Evolutionary conservation across 2,329 filamentous ascomycete species (phyloP), one percentile per base, ranked within the genome.

Genomic region (Cladosporium austrohemisphaericum): DNA sequence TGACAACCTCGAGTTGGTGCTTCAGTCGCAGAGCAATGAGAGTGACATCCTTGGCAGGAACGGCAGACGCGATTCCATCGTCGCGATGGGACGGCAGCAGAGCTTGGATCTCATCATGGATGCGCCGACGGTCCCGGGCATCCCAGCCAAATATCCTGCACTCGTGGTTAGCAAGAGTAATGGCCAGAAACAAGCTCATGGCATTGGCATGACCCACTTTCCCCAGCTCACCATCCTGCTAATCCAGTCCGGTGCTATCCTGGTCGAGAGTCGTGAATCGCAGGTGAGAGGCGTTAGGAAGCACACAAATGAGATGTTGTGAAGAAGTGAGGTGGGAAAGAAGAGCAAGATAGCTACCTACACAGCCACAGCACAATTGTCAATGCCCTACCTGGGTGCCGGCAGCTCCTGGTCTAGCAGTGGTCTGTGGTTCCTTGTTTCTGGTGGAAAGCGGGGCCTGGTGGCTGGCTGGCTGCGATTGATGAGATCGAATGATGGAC

Each of bases 11-110:
- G 60, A 98, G 83, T 59, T 95, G 83, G 65, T 94, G 89, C 61
- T 92, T 94, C 56, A 98, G 76, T 50, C 90, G 88, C 13, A 98
- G 79, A 20, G 91, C 92, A 49, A 94, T 78, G 65, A 91, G 91
- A 53, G 92, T 96, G 54, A 96, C 91, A 60, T 93, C 85, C 52
- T 79, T 76, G 10, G 91, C 76, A 1, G 88, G 80, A 28, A 92
- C 83, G 22, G 86, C 82, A 9, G 87, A 83, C 33, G 81, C 69
- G 35, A 84, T 71, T 1, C 74, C 65, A 10, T 79, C 77, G 57
- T 81, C 75, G 57, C 75, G 74, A 57, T 84, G 78, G 11, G 73
- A 74, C 1, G 86, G 85, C 2, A 91, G 79, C 11, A 91, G 64
- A 16, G 64, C 57, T 40, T 65, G 64, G 50, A 71, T 58, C 56